phyloP scores from a whole-genome alignment of 495 filamentous ascomycete genomes.

The Penicillium roqueforti region DNA sequence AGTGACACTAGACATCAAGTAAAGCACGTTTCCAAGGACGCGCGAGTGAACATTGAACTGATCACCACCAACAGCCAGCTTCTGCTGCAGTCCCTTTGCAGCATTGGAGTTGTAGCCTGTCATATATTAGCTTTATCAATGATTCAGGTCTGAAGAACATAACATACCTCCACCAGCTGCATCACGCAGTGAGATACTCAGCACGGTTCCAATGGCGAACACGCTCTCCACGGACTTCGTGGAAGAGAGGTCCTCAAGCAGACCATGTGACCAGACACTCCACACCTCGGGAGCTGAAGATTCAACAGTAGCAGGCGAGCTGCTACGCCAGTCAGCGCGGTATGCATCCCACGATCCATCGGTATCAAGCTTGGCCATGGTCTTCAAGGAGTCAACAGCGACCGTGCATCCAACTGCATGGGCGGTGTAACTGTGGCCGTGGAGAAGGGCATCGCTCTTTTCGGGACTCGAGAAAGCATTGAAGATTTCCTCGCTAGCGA shows the following conservation, averaged over 20 bases:
- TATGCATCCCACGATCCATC: slow-evolving; percentile 47
- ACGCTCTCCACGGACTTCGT: slow-evolving; percentile 53
- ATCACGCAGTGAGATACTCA: slow-evolving; percentile 58
- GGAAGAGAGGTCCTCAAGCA: slow-evolving; percentile 54
- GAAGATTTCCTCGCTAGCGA: slow-evolving; percentile 68
- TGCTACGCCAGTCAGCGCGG: slow-evolving; percentile 40
- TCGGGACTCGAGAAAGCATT: slow-evolving; percentile 60
- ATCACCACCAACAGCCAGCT: slow-evolving; percentile 38
- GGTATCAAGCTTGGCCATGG: slow-evolving; percentile 52
- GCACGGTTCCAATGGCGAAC: slow-evolving; percentile 66
- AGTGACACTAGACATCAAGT: slow-evolving; percentile 69
- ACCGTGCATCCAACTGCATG: slow-evolving; percentile 73
- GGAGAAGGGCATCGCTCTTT: slow-evolving; percentile 68
- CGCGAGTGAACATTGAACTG: slow-evolving; percentile 64
- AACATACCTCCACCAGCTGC: slow-evolving; percentile 42
- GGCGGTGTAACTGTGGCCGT: slow-evolving; percentile 79
- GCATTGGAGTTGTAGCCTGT: slow-evolving; percentile 64
- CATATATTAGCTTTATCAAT: neutral
- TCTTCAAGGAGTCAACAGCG: slow-evolving; percentile 53
- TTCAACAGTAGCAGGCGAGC: neutral
- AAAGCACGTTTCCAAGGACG: slow-evolving; percentile 71
- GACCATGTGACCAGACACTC: slow-evolving; percentile 62
- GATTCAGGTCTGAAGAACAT: slow-evolving; percentile 14
- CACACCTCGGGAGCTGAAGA: slow-evolving; percentile 40
- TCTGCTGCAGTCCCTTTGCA: slow-evolving; percentile 55